Base-by-base conservation (phyloP, 352 stramenopile species). In the Phytophthora parvispora region DNA sequence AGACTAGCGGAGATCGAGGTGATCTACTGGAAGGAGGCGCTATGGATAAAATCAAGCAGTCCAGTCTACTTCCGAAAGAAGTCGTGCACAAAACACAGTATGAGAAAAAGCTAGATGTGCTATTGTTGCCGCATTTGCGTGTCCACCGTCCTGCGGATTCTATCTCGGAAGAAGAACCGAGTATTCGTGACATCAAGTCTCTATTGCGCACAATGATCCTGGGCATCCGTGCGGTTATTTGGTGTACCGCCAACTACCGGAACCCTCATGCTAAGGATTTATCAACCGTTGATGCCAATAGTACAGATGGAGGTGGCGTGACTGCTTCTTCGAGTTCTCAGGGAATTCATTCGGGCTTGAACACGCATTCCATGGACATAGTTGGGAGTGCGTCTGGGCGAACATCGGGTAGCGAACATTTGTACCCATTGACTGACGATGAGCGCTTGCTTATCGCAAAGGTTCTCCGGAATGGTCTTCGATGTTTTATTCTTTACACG, bases 151-250 rank as follows among this genome's bases (percentile, higher is more conserved):
- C 72, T 27, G 75, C 81, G 29, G 86, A 93, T 56, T 81, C 83
- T 4, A 66, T 86, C 22, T 70, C 77, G 3, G 90, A 96, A 31
- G 90, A 96, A 63, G 89, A 96, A 60, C 85, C 86, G 4, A 93
- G 74, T 52, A 78, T 97, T 36, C 82, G 89, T 28, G 95, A 99
- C 60, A 80, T 99, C 32, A 98, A 99, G 70, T 93, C 84, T 18
- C 84, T 99, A 27, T 58, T 99, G 40, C 88, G 95, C 24, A 99
- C 97, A 12, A 99, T 99, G 86, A 98, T 99, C 50, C 74, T 98
- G n/a, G 98, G 98, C 15, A 94, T 99, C 40, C 99, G 99, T 60
- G 99, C 96, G 10, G 84, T 99, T 6, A 98, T 99, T 53, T 99
- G 96, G 93, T 99, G 97, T 77, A 98, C 99, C 13, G 90, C 88